Evolutionary conservation across 2,329 filamentous ascomycete genomes (phyloP), one percentile per base, ranked within the genome.

Genomic region (Keithomyces neogunnii): DNA sequence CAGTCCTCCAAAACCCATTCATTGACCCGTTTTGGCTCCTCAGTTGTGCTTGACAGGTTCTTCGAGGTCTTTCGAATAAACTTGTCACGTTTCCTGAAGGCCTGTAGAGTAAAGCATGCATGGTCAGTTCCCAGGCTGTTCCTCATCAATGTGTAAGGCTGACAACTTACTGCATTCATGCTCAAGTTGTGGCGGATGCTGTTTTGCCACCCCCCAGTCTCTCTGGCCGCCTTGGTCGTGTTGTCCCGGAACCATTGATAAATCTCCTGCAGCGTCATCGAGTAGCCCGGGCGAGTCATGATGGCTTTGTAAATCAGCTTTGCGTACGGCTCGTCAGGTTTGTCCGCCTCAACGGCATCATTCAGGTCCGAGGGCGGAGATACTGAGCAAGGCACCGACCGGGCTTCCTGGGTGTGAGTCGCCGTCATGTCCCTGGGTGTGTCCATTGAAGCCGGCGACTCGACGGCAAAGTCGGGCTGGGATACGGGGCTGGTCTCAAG

Each of bases 111-210:
- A 26, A 26, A 40, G 9, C 4, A 40, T 7, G 26, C 8, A 26
- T 35, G 19, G 39, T 39, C 48, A 50, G 52, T 28, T 51, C 38
- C 56, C 6, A 26, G n/a, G 5, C 33, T 35, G 5, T 35, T 6
- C 33, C 33, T 6, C 33, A 6, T 35, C 13, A 9, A 8, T 13
- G 8, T n/a, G 28, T 11, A 47, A 51, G 19, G 38, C 36, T 44
- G n/a, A 4, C 6, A 51, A 63, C 71, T 70, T 81, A 96, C 92
- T 54, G 79, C 78, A 61, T 97, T 97, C 91, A 97, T 96, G 46
- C 89, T 96, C 6, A 97, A 73, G 60, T 97, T 97, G 67, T 97
- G 92, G 2, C 92, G 82, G 57, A 97, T 95, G 65, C 89, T 95
- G 68, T 96, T 97, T 69, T 92, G 87, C 92, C 92, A 97, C 8